phyloP scores from a whole-genome alignment of 257 asterid genomes.

The Przewalskia tangutica region DNA sequence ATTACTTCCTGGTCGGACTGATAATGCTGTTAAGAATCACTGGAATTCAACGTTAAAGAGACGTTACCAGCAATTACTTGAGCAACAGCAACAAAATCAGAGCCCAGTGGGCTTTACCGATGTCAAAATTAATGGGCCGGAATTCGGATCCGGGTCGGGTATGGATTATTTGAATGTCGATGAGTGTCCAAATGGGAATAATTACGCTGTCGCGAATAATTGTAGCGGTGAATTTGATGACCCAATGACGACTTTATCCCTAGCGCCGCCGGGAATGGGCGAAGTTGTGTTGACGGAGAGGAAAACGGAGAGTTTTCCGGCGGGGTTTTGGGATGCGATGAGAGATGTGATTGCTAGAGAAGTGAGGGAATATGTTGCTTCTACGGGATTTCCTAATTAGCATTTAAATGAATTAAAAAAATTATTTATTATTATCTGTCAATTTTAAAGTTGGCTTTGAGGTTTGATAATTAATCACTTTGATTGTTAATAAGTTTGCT shows the following conservation, averaged over 20 bases:
- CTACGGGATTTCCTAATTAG: conserved; percentile 39
- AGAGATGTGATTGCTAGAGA: conserved; percentile 63
- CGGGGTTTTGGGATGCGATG: conserved; percentile 70
- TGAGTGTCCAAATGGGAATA: neutral
- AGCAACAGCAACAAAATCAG: neutral
- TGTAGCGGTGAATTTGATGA: conserved; percentile 32
- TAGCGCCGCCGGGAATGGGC: conserved; percentile 70
- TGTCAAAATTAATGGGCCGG: conserved; percentile 6
- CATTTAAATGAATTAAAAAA: neutral
- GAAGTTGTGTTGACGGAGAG: conserved; percentile 12
- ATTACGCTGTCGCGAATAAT: neutral
- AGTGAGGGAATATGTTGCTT: conserved; percentile 62
- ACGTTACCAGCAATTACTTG: conserved; percentile 26
- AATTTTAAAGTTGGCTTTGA: neutral
- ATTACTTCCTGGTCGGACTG: conserved; percentile 78
- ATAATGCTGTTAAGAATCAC: conserved; percentile 74
- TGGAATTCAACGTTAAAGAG: conserved; percentile 75
- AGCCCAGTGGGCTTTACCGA: neutral
- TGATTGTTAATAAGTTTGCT: neutral
- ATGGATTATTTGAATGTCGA: neutral
- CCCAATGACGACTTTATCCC: conserved; percentile 58
- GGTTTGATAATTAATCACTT: conserved; percentile 3
- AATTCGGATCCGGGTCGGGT: neutral
- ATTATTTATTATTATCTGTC: neutral
- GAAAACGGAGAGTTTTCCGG: conserved; percentile 30